A percentile compares a stretch with the other conserved stretches of the same genome.
phyloP scores from a whole-genome alignment of 2,329 filamentous ascomycete species.

The Graphiopsis chlorocephala region DNA sequence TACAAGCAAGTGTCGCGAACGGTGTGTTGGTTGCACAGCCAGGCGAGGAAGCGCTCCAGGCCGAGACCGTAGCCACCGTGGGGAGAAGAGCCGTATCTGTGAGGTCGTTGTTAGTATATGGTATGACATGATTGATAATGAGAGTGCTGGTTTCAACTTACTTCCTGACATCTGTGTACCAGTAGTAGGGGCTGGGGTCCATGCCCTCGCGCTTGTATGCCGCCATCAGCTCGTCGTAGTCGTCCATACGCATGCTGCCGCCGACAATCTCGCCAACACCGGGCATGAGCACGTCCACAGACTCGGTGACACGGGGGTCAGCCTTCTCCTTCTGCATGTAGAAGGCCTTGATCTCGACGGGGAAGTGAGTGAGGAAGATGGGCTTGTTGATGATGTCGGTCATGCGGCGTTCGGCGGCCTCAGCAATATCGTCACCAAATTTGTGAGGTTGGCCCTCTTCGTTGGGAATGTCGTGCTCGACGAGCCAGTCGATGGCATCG shows the following conservation, averaged over 20 bases:
- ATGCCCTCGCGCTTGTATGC: slow-evolving; percentile 88
- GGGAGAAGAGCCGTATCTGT: slow-evolving; percentile 81
- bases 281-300: slow-evolving; percentile 83
- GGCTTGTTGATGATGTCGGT: slow-evolving; percentile 93
- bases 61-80: slow-evolving; percentile 94
- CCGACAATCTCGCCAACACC: slow-evolving; percentile 97
- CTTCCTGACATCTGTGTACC: slow-evolving; percentile 98
- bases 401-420: slow-evolving; percentile 95
- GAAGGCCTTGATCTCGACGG: slow-evolving; percentile 95
- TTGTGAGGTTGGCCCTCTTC: slow-evolving; percentile 86
- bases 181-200: slow-evolving; percentile 84
- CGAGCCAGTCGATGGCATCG: slow-evolving; percentile 92
- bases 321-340: slow-evolving; percentile 91
- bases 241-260: slow-evolving; percentile 92
- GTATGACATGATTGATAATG: neutral
- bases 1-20: slow-evolving; percentile 71
- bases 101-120: slow-evolving; percentile 11
- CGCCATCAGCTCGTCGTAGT: slow-evolving; percentile 82
- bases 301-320: slow-evolving; percentile 85
- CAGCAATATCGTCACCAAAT: slow-evolving; percentile 97
- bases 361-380: slow-evolving; percentile 97
- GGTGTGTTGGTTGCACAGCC: slow-evolving; percentile 65
- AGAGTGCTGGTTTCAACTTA: neutral
- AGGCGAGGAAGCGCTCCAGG: slow-evolving; percentile 74
- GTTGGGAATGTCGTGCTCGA: slow-evolving; percentile 85